Evolutionary conservation across 345 rosid genomes (phyloP).

Genomic region (Microcos paniculata): DNA sequence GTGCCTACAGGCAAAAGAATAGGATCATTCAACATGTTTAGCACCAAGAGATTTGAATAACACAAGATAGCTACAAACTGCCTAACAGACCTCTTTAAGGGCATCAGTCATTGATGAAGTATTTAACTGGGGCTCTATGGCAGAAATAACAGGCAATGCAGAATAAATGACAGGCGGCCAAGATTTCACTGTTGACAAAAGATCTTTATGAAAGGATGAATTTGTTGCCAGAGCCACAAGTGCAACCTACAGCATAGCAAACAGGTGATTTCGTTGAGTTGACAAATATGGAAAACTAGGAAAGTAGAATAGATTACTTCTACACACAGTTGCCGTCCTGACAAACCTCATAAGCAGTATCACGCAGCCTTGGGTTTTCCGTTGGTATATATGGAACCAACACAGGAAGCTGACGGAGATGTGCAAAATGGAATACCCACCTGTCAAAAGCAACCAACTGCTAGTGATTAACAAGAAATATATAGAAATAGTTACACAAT

Average conservation of each 20-base stretch:
- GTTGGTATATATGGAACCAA: constrained; percentile 96
- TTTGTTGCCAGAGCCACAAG: constrained; percentile 98
- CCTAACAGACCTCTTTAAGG: constrained; percentile 76
- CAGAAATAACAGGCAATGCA: constrained; percentile 85
- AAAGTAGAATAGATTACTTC: not conserved
- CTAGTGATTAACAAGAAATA: constrained; percentile 14
- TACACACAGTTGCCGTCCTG: not conserved
- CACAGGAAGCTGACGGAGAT: constrained; percentile 94
- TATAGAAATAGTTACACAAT: constrained; percentile 6
- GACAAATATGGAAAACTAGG: constrained; percentile 10
- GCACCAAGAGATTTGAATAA: constrained; percentile 22
- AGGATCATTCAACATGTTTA: constrained; percentile 17
- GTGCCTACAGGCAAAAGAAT: constrained; percentile 51
- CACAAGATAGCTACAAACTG: constrained; percentile 9
- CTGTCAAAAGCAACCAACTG: constrained; percentile 43
- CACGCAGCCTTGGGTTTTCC: constrained; percentile 87
- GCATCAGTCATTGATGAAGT: constrained; percentile 93
- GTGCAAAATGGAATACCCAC: constrained; percentile 99
- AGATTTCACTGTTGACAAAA: constrained; percentile 83
- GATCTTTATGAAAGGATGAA: constrained; percentile 75
- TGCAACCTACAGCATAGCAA: constrained; percentile 64
- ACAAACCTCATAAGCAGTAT: constrained; percentile 96
- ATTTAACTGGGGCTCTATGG: constrained; percentile 95
- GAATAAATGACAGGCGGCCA: constrained; percentile 92
- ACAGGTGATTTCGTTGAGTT: constrained; percentile 16